Base-by-base conservation (phyloP, 2,329 filamentous ascomycete genomes). In the Paraphoma sp. region DNA sequence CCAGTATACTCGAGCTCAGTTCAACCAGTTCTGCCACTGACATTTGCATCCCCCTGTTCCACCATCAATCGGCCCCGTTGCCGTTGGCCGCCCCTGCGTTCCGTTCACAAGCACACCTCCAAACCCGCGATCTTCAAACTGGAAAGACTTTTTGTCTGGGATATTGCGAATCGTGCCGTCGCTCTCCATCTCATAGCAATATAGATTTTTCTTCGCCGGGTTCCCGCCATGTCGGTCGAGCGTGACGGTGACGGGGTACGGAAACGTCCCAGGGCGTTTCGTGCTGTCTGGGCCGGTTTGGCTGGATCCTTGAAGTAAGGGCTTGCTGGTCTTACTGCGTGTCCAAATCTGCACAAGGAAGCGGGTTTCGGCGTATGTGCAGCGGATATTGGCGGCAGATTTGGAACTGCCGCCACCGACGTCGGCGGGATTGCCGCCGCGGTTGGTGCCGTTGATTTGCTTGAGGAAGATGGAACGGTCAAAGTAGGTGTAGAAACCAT, bases 401-500 rank as follows among this genome's bases (percentile, higher is more conserved):
- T 80, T 75, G 8, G 73, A 73, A 2, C 79, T 78, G 1, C 84
- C 85, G 29, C 85, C 85, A 46, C 83, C 74, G 8, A 70, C 57
- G 58, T 85, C 82, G n/a, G 77, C 77, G 3, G 80, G 69, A 3
- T 77, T 71, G 8, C 78, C 72, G 40, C 78, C 77, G 9, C 69
- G 71, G 36, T 73, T 74, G 23, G 64, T 69, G 33, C 80, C 80
- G 60, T 84, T 83, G 55, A 86, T 78, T 14, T 86, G 87, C 65
- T 88, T 87, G 59, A 96, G 82, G 80, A 94, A 96, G 61, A 96
- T 91, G 8, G 89, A 90, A 63, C 93, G 91, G 77, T 93, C 88
- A 76, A 91, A 98, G 81, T 97, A 96, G 0, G 86, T 91, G 79
- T 97, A 97, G 79, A 97, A 97, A 2, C 92, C 92, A 76, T 96